Evolutionary conservation across 331 rosid species (phyloP).

Genomic region (Acacia concinna): DNA sequence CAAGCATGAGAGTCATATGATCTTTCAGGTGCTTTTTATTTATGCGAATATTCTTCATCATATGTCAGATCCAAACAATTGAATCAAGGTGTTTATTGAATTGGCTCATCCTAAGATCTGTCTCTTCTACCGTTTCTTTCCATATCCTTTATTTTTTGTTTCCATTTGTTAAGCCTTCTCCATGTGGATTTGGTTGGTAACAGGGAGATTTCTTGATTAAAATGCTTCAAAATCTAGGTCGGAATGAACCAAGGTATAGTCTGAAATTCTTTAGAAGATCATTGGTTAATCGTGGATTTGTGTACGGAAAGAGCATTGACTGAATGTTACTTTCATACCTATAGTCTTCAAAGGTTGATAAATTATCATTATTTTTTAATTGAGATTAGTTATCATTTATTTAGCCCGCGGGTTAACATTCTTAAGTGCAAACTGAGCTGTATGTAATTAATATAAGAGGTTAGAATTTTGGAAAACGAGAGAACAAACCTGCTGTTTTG

Average conservation of each 20-base stretch:
- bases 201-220: neutral
- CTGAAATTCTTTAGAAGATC: neutral
- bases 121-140: neutral
- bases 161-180: neutral
- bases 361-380: neutral
- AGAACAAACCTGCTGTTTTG: neutral
- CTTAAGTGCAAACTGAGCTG: neutral
- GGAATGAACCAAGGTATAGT: neutral
- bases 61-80: slow-evolving; percentile 21
- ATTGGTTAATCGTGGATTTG: neutral
- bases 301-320: slow-evolving; percentile 3
- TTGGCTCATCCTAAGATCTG: neutral
- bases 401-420: neutral
- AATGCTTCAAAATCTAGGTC: neutral
- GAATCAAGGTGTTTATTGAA: neutral
- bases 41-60: slow-evolving; percentile 30
- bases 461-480: neutral
- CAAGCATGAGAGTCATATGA: too few relatives aligned
- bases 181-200: neutral
- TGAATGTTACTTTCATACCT: neutral
- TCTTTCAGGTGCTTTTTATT: slow-evolving; percentile 25
- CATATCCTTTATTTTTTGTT: neutral
- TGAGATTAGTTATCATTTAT: slow-evolving; percentile 3
- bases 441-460: neutral
- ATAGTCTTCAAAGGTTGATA: neutral